Percentiles rank a stretch among this genome's conserved stretches.
Conservation (phyloP, 208 protist genomes). For the Blastocrithidia nonstop region DNA sequence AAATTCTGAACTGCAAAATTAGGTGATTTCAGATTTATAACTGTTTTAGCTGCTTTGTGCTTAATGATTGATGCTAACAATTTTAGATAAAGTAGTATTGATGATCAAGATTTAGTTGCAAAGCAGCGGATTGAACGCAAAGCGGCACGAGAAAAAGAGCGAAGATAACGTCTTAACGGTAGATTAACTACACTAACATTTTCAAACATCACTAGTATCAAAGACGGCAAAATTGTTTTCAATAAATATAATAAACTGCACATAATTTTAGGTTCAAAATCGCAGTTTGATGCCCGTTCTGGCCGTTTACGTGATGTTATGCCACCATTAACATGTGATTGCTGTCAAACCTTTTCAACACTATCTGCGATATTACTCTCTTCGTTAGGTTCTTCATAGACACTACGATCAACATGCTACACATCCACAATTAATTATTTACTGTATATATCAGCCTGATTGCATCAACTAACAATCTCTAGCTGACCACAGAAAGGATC, state of each 20-base stretch:
- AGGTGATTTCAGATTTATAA: too few relatives aligned
- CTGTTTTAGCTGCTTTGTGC: too few relatives aligned
- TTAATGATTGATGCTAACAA: too few relatives aligned
- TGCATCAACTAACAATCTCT: constrained; percentile 65
- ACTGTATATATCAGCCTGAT: constrained; percentile 77
- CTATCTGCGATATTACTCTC: constrained; percentile 58
- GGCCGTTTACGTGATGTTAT: constrained; percentile 30
- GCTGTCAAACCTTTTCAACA: constrained; percentile 80
- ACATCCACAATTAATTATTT: constrained; percentile 75
- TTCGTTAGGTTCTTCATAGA: constrained; percentile 50
- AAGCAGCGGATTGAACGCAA: neutral
- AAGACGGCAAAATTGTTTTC: constrained; percentile 28
- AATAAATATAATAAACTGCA: constrained; percentile 25
- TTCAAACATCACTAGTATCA: constrained; percentile 23
- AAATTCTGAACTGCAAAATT: too few relatives aligned
- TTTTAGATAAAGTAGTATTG: too few relatives aligned
- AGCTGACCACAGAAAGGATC: constrained; percentile 44
- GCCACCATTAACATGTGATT: constrained; percentile 62
- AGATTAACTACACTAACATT: constrained; percentile 50
- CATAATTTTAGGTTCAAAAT: constrained; percentile 52
- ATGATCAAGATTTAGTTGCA: too few relatives aligned
- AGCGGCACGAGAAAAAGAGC: constrained; percentile 35
- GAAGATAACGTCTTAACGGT: constrained; percentile 30
- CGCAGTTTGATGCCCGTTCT: constrained; percentile 60
- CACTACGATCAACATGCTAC: constrained; percentile 33